Base-by-base conservation (phyloP, 352 stramenopile genomes). In the Phytophthora sp. region DNA sequence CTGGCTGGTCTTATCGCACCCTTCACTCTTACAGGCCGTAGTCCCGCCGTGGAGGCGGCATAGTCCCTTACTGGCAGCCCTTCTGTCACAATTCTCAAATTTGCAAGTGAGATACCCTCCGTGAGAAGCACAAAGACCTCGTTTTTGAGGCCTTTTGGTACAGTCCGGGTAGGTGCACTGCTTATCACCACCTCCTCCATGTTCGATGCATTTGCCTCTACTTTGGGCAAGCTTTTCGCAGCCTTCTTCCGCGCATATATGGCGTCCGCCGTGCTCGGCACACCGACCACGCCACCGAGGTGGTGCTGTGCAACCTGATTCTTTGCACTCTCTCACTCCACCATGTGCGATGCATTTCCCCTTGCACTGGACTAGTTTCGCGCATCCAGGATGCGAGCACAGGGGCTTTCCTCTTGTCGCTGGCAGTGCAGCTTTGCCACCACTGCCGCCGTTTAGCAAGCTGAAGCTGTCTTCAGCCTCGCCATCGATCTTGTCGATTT, bases 301-400 rank as follows among this genome's bases (percentile, higher is more conserved):
- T 20, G 20, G 20, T 17, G 43, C 35, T 20, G 42, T 54, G 24
- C 62, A 72, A 3, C 48, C 56, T 18, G 24, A 11, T 32, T 63
- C 28, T 10, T 34, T 63, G 15, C 62, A 72, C 24, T 39, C 30
- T 30, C 43, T 37, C 0, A 66, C 50, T 9, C 62, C 62, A 18
- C 62, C 62, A 43, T 72, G 62, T 3, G 35, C 41, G 30, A 72
- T 67, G 34, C 62, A 72, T 13, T 67, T 67, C 9, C 56, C 62
- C 51, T 63, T 72, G 2, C 28, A 42, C 24, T 72, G 62, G 5
- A 48, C 37, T 50, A 67, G 56, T 4, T 72, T 67, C 5, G 43
- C 51, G 11, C 62, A 72, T 38, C 51, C 56, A n/a, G 42, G 34
- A 37, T 63, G 51, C 3, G 56, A 67, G 23, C 62, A 72, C 10